These are phyloP conservation scores for Russula emetica DNA, from an alignment of 768 basidiomycete genomes.

Conservation along the genomic window DNA sequence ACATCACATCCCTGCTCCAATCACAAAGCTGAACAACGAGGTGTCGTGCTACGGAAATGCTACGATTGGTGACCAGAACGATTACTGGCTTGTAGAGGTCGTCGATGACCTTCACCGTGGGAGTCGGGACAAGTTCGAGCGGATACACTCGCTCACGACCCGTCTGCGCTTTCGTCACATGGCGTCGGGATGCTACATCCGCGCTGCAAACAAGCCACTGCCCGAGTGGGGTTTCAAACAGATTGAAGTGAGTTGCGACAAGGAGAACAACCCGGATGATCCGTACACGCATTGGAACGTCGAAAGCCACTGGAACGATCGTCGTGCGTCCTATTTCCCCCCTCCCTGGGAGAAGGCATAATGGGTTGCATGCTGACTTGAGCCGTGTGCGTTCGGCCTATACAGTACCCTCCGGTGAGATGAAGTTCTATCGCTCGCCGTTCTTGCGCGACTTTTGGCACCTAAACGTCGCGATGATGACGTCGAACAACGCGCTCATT, in stretches of 20 bases:
- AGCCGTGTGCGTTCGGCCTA: conserved; percentile 35
- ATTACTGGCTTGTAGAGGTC: conserved; percentile 90
- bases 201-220: conserved; percentile 81
- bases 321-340: conserved; percentile 53
- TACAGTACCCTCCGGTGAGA: conserved; percentile 70
- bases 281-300: conserved; percentile 96
- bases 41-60: conserved; percentile 92
- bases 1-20: conserved; percentile 80
- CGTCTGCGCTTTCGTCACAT: conserved; percentile 79
- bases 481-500: conserved; percentile 95
- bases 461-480: conserved; percentile 99
- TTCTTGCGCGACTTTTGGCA: conserved; percentile 99
- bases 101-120: conserved; percentile 82
- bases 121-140: conserved; percentile 50
- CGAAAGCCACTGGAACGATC: conserved; percentile 94
- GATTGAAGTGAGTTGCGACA: conserved; percentile 91
- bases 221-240: conserved; percentile 99
- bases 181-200: conserved; percentile 77
- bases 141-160: conserved; percentile 89
- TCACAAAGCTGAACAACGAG: conserved; percentile 86
- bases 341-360: background rate
- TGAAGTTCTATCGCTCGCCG: conserved; percentile 81
- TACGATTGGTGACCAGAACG: conserved; percentile 82
- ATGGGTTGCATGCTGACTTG: background rate
- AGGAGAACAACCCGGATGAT: conserved; percentile 77